These are phyloP conservation scores for Nicotiana otophora DNA, from an alignment of 257 asterid genomes.

Conservation along the genomic window DNA sequence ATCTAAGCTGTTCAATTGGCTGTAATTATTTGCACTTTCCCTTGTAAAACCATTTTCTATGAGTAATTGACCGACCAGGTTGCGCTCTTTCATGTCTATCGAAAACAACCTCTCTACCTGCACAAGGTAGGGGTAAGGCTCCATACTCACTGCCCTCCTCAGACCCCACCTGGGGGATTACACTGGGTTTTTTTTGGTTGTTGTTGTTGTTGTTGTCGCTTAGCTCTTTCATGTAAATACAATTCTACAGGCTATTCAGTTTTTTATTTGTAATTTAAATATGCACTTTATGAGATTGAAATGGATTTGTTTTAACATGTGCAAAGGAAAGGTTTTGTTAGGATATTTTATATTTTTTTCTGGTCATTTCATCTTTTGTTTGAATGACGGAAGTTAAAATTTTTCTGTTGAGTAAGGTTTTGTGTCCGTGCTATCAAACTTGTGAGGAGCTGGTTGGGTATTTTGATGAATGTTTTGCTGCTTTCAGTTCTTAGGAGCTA, in stretches of 20 bases:
- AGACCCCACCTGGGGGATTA: too few species aligned
- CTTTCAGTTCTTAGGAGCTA: background rate
- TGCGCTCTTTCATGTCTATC: background rate
- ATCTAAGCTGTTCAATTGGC: background rate
- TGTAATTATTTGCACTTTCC: background rate
- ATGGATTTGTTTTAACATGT: background rate
- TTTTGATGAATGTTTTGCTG: background rate
- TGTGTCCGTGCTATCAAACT: background rate
- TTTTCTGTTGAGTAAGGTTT: background rate
- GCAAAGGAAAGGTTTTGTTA: background rate
- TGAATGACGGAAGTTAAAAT: background rate
- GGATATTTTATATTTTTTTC: background rate
- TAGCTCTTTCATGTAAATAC: background rate
- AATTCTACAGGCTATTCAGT: background rate
- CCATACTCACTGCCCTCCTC: too few species aligned
- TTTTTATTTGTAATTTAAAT: background rate
- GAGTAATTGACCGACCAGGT: background rate
- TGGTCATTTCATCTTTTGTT: background rate
- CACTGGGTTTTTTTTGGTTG: too few species aligned
- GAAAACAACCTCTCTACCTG: too few species aligned
- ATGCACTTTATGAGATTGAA: background rate
- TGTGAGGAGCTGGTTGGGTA: background rate
- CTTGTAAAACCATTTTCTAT: background rate
- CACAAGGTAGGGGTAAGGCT: too few species aligned
- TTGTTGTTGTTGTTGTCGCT: background rate